Evolutionary conservation across 371 early-diverging fungal genomes (phyloP).

Genomic region (Apophysomyces elegans): DNA sequence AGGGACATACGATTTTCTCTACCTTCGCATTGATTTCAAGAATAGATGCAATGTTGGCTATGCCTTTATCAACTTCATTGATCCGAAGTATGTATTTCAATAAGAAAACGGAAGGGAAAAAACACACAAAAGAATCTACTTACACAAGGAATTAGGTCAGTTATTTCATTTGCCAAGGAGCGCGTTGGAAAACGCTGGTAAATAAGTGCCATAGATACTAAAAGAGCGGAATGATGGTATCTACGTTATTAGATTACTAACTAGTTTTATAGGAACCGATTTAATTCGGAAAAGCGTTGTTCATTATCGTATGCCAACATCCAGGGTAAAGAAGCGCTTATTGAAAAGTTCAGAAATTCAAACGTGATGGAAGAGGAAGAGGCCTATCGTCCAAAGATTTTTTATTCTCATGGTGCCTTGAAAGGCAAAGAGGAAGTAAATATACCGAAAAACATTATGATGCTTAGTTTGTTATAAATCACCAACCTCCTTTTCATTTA

Average conservation of each 20-base stretch:
- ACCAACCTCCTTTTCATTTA: not conserved
- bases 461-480: too few relatives aligned
- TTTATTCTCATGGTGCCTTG: constrained; percentile 63
- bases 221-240: not conserved
- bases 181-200: constrained; percentile 85
- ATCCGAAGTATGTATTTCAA: constrained; percentile 40
- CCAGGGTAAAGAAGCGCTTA: constrained; percentile 81
- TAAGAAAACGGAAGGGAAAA: not conserved
- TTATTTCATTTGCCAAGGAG: constrained; percentile 73
- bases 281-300: constrained; percentile 89
- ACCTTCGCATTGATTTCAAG: constrained; percentile 90
- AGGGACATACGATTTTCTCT: constrained; percentile 84
- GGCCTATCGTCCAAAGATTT: constrained; percentile 78
- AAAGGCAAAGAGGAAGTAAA: constrained; percentile 63
- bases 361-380: constrained; percentile 78
- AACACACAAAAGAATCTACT: not conserved
- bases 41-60: constrained; percentile 89
- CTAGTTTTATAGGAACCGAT: constrained; percentile 60
- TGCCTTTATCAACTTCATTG: constrained; percentile 90
- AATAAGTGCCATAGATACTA: too few relatives aligned
- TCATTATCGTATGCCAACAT: constrained; percentile 87
- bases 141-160: constrained; percentile 39
- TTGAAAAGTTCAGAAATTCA: constrained; percentile 88
- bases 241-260: not conserved
- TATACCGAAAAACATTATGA: not conserved